A percentile compares a stretch with the other conserved stretches of the same genome.
Conservation (phyloP, 164 flowering plant genomes). For the Stephania japonica region DNA sequence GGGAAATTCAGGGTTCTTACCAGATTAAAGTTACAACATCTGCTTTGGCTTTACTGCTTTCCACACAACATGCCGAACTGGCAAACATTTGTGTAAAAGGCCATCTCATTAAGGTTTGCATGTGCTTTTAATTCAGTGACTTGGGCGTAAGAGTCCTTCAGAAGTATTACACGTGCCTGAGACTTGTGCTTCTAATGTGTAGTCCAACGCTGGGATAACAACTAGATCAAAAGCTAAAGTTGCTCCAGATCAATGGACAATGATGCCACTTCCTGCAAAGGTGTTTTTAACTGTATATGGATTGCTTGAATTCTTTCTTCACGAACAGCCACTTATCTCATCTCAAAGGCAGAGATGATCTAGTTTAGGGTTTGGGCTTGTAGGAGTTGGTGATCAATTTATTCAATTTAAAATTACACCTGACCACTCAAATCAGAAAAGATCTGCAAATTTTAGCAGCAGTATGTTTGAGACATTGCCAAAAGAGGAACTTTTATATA, state of each 20-base stretch:
- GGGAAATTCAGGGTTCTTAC: constrained; percentile 87
- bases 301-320: background rate
- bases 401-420: background rate
- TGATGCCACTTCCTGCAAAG: constrained; percentile 82
- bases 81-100: constrained; percentile 66
- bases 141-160: background rate
- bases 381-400: background rate
- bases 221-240: constrained; percentile 83
- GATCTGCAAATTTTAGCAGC: too few relatives aligned
- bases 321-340: background rate
- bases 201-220: constrained; percentile 72
- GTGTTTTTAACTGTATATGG: constrained; percentile 28
- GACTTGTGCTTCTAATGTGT: constrained; percentile 17
- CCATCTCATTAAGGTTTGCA: constrained; percentile 63
- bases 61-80: constrained; percentile 60
- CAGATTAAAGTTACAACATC: constrained; percentile 88
- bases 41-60: constrained; percentile 79
- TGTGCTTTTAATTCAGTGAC: background rate
- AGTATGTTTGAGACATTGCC: too few relatives aligned
- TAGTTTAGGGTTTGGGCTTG: background rate
- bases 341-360: background rate
- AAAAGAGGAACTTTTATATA: background rate
- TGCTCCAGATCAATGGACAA: constrained; percentile 85
- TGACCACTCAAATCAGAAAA: background rate
- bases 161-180: background rate